These are phyloP conservation scores for Leccinum rimulosum DNA, from an alignment of 768 basidiomycete species.

Conservation along the genomic window DNA sequence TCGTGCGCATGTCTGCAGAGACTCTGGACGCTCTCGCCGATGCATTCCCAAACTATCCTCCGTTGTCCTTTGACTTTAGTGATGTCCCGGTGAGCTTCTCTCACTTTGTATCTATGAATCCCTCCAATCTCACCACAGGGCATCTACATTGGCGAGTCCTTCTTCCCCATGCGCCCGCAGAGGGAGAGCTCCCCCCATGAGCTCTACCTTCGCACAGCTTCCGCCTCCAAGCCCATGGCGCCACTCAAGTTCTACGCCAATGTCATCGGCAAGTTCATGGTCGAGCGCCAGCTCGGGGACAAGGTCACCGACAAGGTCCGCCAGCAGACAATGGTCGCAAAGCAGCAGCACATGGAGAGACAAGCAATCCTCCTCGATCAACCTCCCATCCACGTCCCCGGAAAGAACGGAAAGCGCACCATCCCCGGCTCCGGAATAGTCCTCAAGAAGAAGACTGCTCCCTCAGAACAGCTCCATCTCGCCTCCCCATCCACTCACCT, in stretches of 20 bases:
- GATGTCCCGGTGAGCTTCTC: constrained; percentile 49
- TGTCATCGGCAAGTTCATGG: constrained; percentile 68
- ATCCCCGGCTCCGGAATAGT: constrained; percentile 27
- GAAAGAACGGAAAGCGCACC: constrained; percentile 47
- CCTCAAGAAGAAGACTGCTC: constrained; percentile 26
- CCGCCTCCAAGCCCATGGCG: constrained; percentile 53
- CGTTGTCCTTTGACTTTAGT: constrained; percentile 62
- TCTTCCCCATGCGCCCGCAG: constrained; percentile 56
- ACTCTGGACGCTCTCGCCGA: constrained; percentile 63
- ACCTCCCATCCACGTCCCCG: constrained; percentile 30
- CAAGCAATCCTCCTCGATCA: constrained; percentile 42
- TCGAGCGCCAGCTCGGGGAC: constrained; percentile 58
- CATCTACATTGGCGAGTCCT: constrained; percentile 61
- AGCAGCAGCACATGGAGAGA: constrained; percentile 49
- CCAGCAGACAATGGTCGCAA: constrained; percentile 44
- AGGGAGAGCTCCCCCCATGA: constrained; percentile 64
- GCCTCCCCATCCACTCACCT: constrained; percentile 28
- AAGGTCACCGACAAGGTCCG: constrained; percentile 44
- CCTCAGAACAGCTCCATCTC: constrained; percentile 31
- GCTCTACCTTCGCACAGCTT: constrained; percentile 65
- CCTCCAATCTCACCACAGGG: constrained; percentile 40
- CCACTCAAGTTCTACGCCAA: constrained; percentile 74
- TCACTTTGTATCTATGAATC: background rate
- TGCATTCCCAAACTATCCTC: constrained; percentile 40
- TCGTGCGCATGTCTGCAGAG: constrained; percentile 72